phyloP scores from a whole-genome alignment of 495 filamentous ascomycete genomes.

The Parachaetomium inaequale region DNA sequence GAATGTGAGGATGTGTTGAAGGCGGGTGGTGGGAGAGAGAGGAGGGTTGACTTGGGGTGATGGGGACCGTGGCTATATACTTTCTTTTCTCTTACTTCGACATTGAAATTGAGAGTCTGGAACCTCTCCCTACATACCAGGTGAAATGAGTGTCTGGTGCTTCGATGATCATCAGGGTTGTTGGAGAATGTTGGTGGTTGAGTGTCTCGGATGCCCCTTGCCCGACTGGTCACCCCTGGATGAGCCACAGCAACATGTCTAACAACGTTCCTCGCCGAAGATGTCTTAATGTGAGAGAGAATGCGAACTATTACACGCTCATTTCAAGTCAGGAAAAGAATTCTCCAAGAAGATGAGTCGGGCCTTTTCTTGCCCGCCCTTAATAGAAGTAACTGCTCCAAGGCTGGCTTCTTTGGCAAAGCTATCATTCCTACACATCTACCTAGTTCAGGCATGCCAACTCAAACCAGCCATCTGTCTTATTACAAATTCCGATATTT shows the following conservation, averaged over 20 bases:
- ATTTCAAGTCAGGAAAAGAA: background rate
- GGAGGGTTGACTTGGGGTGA: conserved; percentile 1
- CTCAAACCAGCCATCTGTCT: background rate
- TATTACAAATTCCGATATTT: background rate
- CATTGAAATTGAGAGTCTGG: background rate
- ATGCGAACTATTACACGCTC: too few species aligned
- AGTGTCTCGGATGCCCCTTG: conserved; percentile 11
- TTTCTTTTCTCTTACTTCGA: background rate
- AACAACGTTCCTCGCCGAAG: background rate
- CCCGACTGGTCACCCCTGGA: background rate
- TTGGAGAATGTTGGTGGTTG: background rate
- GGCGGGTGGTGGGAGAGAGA: conserved; percentile 1
- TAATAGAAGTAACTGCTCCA: background rate
- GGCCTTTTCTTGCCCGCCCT: background rate
- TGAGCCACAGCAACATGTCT: background rate
- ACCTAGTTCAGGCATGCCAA: background rate
- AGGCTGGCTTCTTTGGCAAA: background rate
- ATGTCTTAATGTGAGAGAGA: too few species aligned
- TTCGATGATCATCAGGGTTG: background rate
- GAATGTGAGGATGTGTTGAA: background rate
- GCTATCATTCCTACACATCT: background rate
- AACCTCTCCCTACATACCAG: background rate
- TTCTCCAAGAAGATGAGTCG: background rate
- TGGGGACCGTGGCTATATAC: conserved; percentile 3
- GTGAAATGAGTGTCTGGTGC: background rate